Evolutionary conservation across 1,284 basidiomycete genomes (phyloP).

Genomic region (Stygiomarasmius scandens): DNA sequence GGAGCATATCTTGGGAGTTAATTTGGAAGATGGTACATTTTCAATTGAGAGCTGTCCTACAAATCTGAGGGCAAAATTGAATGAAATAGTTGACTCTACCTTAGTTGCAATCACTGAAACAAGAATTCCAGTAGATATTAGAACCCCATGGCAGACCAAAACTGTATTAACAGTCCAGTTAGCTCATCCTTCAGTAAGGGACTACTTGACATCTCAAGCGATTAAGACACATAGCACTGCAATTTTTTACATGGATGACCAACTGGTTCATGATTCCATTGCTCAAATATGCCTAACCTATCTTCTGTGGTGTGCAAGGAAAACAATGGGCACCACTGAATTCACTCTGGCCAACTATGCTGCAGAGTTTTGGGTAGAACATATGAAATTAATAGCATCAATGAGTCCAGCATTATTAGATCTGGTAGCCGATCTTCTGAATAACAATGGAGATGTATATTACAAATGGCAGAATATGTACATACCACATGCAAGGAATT

Average conservation of each 20-base stretch:
- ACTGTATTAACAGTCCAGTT: not conserved
- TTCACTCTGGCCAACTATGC: not conserved
- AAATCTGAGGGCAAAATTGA: too few relatives aligned
- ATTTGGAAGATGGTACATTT: too few relatives aligned
- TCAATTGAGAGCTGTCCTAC: too few relatives aligned
- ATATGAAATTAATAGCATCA: not conserved
- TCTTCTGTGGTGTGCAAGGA: not conserved
- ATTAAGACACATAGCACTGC: not conserved
- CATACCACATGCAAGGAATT: too few relatives aligned
- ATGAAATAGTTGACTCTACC: too few relatives aligned
- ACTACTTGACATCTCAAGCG: not conserved
- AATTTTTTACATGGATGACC: not conserved
- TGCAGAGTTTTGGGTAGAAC: not conserved
- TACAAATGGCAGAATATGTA: too few relatives aligned
- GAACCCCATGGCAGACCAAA: too few relatives aligned
- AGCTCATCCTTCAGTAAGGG: slow-evolving; percentile 4
- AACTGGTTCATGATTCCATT: not conserved
- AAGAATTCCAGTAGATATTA: too few relatives aligned
- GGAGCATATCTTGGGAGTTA: too few relatives aligned
- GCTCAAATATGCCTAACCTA: not conserved
- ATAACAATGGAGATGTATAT: too few relatives aligned
- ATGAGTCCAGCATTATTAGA: not conserved
- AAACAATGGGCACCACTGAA: not conserved
- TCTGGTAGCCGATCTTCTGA: too few relatives aligned
- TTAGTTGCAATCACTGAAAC: too few relatives aligned